These are phyloP conservation scores for Aspergillus sp. DNA, from an alignment of 2,329 filamentous ascomycete genomes.

Conservation along the genomic window DNA sequence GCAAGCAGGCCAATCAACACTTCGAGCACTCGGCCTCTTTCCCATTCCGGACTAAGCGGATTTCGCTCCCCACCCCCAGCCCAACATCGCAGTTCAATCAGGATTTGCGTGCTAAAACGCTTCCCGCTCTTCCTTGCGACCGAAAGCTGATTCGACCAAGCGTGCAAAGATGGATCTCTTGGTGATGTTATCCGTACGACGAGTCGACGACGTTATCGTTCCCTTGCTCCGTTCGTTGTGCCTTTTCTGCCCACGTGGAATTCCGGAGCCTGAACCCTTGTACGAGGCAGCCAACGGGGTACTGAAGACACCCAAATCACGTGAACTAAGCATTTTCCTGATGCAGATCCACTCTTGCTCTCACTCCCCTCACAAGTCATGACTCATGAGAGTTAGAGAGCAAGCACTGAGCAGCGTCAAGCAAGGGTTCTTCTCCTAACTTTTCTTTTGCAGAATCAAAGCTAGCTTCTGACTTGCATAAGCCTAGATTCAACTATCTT, in stretches of 20 bases:
- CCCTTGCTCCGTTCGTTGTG: slow-evolving; percentile 2
- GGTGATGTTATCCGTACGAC: background rate
- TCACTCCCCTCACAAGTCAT: background rate
- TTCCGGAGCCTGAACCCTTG: background rate
- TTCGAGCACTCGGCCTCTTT: background rate
- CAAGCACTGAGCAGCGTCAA: background rate
- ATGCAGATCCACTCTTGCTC: slow-evolving; percentile 12
- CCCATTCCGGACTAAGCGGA: background rate
- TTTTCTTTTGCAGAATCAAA: background rate
- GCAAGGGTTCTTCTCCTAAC: background rate
- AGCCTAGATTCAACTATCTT: background rate
- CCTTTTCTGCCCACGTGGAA: slow-evolving; percentile 19
- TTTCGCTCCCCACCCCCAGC: slow-evolving; percentile 5
- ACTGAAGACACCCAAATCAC: slow-evolving; percentile 2
- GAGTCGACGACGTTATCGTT: slow-evolving; percentile 2
- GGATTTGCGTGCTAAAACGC: background rate
- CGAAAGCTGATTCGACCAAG: background rate
- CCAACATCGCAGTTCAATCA: slow-evolving; percentile 6
- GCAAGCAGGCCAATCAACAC: background rate
- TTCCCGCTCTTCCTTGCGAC: background rate
- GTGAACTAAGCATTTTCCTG: slow-evolving; percentile 20
- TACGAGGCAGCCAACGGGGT: background rate
- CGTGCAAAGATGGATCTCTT: background rate
- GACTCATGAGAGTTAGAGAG: background rate
- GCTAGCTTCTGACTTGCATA: background rate